These are phyloP conservation scores for Parietichytrium sp. DNA, from an alignment of 108 stramenopile species.

Conservation along the genomic window DNA sequence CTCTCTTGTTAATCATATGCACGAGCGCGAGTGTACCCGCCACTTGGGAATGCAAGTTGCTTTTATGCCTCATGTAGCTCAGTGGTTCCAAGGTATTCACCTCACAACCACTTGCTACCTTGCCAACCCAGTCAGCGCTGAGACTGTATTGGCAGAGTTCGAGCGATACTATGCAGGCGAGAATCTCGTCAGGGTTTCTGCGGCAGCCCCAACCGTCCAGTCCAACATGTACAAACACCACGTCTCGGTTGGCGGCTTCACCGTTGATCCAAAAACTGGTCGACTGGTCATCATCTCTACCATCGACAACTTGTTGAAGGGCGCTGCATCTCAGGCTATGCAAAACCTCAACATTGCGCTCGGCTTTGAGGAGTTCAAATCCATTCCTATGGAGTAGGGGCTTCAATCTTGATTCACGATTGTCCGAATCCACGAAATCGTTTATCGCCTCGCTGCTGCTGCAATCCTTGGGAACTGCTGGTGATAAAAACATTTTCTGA, in stretches of 20 bases:
- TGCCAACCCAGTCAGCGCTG: conserved; percentile 44
- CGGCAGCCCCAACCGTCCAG: conserved; percentile 35
- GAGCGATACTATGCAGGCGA: conserved; percentile 60
- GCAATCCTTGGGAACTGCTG: too few species aligned
- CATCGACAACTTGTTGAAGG: conserved; percentile 64
- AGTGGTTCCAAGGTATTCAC: conserved; percentile 53
- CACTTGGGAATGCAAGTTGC: conserved; percentile 56
- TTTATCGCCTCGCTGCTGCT: too few species aligned
- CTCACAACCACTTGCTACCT: conserved; percentile 59
- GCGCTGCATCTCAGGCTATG: conserved; percentile 3
- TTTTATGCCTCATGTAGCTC: conserved; percentile 53
- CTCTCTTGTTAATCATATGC: conserved; percentile 26
- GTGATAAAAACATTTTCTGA: too few species aligned
- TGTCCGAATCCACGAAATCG: too few species aligned
- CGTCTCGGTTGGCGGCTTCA: conserved; percentile 56
- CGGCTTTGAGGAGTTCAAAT: conserved; percentile 13
- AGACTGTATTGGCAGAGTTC: conserved; percentile 55
- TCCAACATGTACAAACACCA: conserved; percentile 48
- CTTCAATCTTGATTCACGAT: too few species aligned
- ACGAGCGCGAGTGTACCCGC: conserved; percentile 35
- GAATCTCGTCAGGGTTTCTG: conserved; percentile 57
- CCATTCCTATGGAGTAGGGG: neutral
- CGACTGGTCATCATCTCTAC: conserved; percentile 51
- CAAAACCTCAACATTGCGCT: conserved; percentile 42
- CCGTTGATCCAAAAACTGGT: conserved; percentile 54